Percentiles rank a stretch among this genome's conserved stretches.
Evolutionary conservation across 1,284 basidiomycete species (phyloP).

Genomic region (Meira miltonrushii): DNA sequence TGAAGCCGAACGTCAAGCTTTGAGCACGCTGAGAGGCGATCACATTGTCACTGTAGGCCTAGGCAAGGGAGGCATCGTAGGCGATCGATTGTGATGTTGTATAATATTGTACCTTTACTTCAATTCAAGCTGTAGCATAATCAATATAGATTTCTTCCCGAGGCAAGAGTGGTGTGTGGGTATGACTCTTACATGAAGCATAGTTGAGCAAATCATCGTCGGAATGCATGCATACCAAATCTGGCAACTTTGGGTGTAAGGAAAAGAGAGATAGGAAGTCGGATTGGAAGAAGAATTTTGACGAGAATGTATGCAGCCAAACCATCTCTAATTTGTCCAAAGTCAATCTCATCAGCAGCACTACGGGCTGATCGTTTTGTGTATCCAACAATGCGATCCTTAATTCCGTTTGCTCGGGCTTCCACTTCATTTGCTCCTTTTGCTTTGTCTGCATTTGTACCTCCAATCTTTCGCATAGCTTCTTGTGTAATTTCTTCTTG

Average conservation of each 20-base stretch:
- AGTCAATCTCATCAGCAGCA: conserved; percentile 11
- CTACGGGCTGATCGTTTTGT: conserved; percentile 4
- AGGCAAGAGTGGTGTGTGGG: no score
- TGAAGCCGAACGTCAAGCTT: neutral
- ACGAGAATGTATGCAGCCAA: conserved; percentile 16
- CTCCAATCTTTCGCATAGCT: conserved; percentile 5
- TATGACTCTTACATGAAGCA: no score
- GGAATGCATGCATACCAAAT: neutral
- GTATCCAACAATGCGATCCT: conserved; percentile 5
- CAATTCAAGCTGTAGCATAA: no score
- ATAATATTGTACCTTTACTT: no score
- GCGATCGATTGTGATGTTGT: neutral
- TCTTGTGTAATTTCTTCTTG: conserved; percentile 1
- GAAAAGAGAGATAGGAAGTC: conserved; percentile 13
- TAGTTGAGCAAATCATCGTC: neutral
- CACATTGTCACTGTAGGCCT: conserved; percentile 2
- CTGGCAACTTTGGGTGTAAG: conserved; percentile 14
- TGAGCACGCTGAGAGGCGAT: conserved; percentile 1
- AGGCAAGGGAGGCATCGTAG: neutral
- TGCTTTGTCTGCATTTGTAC: conserved; percentile 1
- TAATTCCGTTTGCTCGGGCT: conserved; percentile 2
- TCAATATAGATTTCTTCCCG: no score
- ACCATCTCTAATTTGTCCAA: conserved; percentile 16
- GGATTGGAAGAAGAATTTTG: conserved; percentile 14
- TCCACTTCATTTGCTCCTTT: conserved; percentile 6